phyloP scores from a whole-genome alignment of 306 rosid species.

The Vigna radiata region DNA sequence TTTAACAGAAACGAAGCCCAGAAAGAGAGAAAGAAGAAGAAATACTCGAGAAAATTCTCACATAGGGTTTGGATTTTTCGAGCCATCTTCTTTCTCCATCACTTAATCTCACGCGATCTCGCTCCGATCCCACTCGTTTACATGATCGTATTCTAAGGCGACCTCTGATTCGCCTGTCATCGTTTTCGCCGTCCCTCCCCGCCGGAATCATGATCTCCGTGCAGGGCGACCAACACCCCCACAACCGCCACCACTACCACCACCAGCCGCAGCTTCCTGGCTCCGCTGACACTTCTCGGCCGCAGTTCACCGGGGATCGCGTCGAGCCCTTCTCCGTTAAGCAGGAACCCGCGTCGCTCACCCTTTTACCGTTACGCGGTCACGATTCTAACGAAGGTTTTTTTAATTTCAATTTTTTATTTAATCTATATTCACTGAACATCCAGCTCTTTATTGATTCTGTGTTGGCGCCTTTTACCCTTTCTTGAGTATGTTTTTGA shows the following conservation, averaged over 20 bases:
- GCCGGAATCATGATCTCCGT: constrained; percentile 72
- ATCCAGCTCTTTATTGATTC: background rate
- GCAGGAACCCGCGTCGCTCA: constrained; percentile 52
- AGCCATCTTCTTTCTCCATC: constrained; percentile 34
- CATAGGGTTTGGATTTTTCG: constrained; percentile 47
- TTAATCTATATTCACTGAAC: background rate
- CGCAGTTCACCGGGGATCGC: constrained; percentile 45
- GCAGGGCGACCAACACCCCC: constrained; percentile 70
- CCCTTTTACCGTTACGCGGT: constrained; percentile 53
- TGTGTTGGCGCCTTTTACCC: background rate
- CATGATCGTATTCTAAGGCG: constrained; percentile 41
- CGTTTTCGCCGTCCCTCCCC: background rate
- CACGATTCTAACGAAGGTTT: constrained; percentile 60
- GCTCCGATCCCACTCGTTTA: constrained; percentile 39
- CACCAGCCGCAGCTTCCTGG: constrained; percentile 57
- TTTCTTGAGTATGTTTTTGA: background rate
- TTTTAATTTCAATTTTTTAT: background rate
- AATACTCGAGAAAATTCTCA: constrained; percentile 50
- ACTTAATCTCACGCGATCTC: constrained; percentile 24
- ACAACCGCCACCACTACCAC: constrained; percentile 44
- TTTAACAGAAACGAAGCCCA: constrained; percentile 6
- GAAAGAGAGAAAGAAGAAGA: constrained; percentile 15
- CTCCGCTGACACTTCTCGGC: constrained; percentile 44
- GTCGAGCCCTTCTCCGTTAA: constrained; percentile 55
- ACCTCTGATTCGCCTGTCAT: constrained; percentile 36